Base-by-base conservation (phyloP, 352 stramenopile genomes). In the Poterioochromonas sp. region DNA sequence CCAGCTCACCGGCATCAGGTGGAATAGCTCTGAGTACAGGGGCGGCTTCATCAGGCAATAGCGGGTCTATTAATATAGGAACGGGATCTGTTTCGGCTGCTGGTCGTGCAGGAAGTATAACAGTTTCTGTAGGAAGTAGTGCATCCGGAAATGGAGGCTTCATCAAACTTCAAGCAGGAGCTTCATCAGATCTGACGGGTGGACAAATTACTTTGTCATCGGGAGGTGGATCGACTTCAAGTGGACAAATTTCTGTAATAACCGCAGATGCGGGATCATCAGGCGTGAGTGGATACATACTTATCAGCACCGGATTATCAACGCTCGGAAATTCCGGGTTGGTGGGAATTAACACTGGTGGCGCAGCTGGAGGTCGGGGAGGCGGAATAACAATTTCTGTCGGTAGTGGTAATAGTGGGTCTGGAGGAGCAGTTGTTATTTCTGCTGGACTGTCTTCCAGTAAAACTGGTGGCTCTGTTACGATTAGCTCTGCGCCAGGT, bases 141-240 rank as follows among this genome's bases (percentile, higher is more conserved):
- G 85, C 92, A 79, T 85, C 86, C 39, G 90, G 88, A 39, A 85
- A 91, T 82, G 92, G 92, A 44, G 91, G 90, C 1, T 74, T 87
- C 11, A 79, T 97, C 0, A 83, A 83, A 18, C 51, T 95, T 22
- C 81, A 86, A 73, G 86, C 91, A 65, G 92, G 92, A 35, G 85
- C 79, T 32, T 87, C 85, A 11, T 76, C 65, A n/a, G 22, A 53
- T 12, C 1, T 49, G 22, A 81, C 49, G 20, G 79, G 79, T 76
- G 79, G 79, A 35, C 29, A 26, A 20, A 18, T 81, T 26, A 37
- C 41, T 37, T 65, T 82, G 12, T 22, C 32, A 26, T 78, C 54
- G 1, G 79, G 79, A 26, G 34, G 34, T 32, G 58, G 12, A 32
- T 68, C 58, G 12, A 44, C 62, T 8, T 47, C 34, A 41, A 73